Base-by-base conservation (phyloP, 2,329 filamentous ascomycete species). In the Acephala macrosclerotiorum region DNA sequence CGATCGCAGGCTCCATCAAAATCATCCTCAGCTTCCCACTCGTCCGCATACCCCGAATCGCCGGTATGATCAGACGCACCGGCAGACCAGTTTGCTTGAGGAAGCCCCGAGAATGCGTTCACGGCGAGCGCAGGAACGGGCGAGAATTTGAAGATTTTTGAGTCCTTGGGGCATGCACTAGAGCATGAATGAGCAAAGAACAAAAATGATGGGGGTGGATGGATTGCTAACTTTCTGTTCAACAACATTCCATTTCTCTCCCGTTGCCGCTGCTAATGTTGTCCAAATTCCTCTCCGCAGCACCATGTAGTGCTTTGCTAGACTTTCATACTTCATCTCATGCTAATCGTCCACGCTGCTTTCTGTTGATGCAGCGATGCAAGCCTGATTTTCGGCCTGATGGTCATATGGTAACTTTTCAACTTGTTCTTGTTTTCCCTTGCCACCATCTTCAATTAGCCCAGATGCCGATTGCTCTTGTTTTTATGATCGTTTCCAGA, bases 81-180 rank as follows among this genome's bases (percentile, higher is more conserved):
- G 38, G 35, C 55, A n/a, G 25, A 40, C 62, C 2, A 7, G 16
- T 14, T 7, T n/a, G 42, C 42, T n/a, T 14, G 7, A 38, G 36
- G 36, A 14, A 38, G 36, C 36, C 36, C 66, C 78, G 85, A 69
- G 85, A 71, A 86, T 80, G 67, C 86, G 87, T 80, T 89, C 89
- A 73, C 89, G 89, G 70, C 89, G 87, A 65, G 86, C 83, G 65
- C 86, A 87, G 63, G 89, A 85, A 67, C 91, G 87, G 70, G 89
- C 85, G 60, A 88, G 86, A 72, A 89, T 88, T 76, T 91, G 89
- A 64, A 96, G 85, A 78, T 92, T 94, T 80, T 94, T 95, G 73
- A 95, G 82, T 40, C 93, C 92, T 75, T 91, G 91, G 77, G 91
- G 89, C 89, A 96, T 92, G 80, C 91, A 93, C 92, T 95, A 12